Percentiles rank a stretch among this genome's conserved stretches.
Evolutionary conservation across 2,329 filamentous ascomycete species (phyloP).

Genomic region (Fusarium euwallaceae): DNA sequence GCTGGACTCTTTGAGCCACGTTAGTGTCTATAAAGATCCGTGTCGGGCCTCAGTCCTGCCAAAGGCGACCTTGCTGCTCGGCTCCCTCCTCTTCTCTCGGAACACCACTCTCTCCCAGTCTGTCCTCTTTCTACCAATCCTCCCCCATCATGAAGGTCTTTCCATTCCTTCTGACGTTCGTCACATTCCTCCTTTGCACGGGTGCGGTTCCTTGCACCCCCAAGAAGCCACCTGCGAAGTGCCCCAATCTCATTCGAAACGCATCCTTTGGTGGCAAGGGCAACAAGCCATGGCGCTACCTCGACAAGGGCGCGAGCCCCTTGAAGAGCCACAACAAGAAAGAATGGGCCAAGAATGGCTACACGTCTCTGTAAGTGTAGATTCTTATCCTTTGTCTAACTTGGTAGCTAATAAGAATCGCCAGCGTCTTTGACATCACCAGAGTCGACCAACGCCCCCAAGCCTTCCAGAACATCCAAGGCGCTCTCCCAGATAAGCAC

Average conservation of each 20-base stretch:
- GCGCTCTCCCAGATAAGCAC: not conserved
- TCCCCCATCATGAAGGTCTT: not conserved
- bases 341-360: not conserved
- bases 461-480: not conserved
- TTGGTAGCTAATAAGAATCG: not conserved
- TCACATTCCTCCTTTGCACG: not conserved
- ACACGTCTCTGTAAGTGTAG: not conserved
- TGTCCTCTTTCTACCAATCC: not conserved
- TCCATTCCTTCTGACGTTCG: not conserved
- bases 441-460: not conserved
- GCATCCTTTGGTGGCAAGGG: not conserved
- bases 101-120: not conserved
- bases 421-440: constrained; percentile 1
- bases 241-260: not conserved
- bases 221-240: not conserved
- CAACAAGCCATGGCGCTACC: not conserved
- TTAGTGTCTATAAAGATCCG: not conserved
- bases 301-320: not conserved
- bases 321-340: not conserved
- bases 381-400: not conserved
- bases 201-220: not conserved
- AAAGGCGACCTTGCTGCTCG: not conserved
- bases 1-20: not conserved
- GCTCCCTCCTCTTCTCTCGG: not conserved
- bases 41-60: not conserved